phyloP scores from a whole-genome alignment of 768 basidiomycete species.

The Hygrophorus pudorinus region DNA sequence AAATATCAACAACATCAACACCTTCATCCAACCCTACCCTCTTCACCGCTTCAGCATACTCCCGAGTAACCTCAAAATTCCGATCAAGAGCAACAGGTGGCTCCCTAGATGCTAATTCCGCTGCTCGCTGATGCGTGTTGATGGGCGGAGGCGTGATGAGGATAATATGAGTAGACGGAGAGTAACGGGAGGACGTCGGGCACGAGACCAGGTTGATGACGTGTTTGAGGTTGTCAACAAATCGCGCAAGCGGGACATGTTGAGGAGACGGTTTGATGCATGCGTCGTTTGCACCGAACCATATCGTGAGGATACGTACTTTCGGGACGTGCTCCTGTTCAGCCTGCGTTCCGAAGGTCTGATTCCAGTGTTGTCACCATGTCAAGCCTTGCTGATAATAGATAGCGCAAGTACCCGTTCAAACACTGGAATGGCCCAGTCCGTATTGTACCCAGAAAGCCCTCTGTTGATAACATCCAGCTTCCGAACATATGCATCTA shows the following conservation, averaged over 20 bases:
- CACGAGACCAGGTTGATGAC: slow-evolving; percentile 57
- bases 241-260: slow-evolving; percentile 64
- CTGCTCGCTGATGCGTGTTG: slow-evolving; percentile 48
- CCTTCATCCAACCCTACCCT: slow-evolving; percentile 44
- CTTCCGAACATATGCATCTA: slow-evolving; percentile 71
- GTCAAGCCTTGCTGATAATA: not conserved
- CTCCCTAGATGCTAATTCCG: slow-evolving; percentile 37
- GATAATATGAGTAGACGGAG: slow-evolving; percentile 64
- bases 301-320: slow-evolving; percentile 70
- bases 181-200: slow-evolving; percentile 53
- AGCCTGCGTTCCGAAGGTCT: too few relatives aligned
- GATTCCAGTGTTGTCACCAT: too few relatives aligned
- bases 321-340: slow-evolving; percentile 38
- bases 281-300: slow-evolving; percentile 90
- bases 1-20: slow-evolving; percentile 65
- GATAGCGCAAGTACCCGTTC: slow-evolving; percentile 43
- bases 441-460: slow-evolving; percentile 75
- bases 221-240: slow-evolving; percentile 49
- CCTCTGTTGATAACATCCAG: slow-evolving; percentile 86
- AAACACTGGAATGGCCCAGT: slow-evolving; percentile 76
- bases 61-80: slow-evolving; percentile 46
- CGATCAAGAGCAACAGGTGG: slow-evolving; percentile 50
- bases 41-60: slow-evolving; percentile 63
- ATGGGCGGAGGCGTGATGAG: slow-evolving; percentile 83
- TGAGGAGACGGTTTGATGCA: slow-evolving; percentile 54